Base-by-base conservation (phyloP, 495 filamentous ascomycete genomes). In the Neurospora sp. region DNA sequence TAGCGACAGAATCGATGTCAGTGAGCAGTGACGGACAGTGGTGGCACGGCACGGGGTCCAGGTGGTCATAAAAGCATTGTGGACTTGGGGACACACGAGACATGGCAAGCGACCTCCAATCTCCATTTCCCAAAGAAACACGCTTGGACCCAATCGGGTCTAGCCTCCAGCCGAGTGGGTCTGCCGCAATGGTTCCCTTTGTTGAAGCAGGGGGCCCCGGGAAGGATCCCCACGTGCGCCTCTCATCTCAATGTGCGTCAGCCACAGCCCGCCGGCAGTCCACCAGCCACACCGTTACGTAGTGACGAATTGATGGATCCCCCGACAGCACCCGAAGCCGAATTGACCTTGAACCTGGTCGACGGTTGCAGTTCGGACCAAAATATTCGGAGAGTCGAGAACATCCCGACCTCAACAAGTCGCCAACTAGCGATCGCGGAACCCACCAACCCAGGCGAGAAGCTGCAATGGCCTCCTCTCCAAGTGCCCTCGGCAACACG, bases 401-500 rank as follows among this genome's bases (percentile, higher is more conserved):
- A 62, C 54, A 62, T 31, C 54, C 20, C 20, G 23, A 27, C 48
- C 48, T 62, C 54, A 31, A 62, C 54, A 62, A 62, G 54, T 62
- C 12, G 20, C 54, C 54, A 62, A 62, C 54, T 12, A 3, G 48
- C 31, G 48, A 59, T 59, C 12, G 48, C 46, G 48, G 48, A 27
- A 16, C 48, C 23, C 48, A 31, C 23, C 48, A 27, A 62, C 54
- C 23, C 54, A 62, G 23, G 54, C 54, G 54, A 62, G 54, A 46
- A 73, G 38, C 70, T 72, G 38, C 72, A 71, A 78, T 78, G 77
- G 71, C 77, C 71, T 70, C 39, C 39, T 72, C 75, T 69, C 44
- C 72, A 44, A 69, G 71, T 69, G 54, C 74, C 6, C 73, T 59
- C 73, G 73, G 70, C 73, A 74, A 73, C 72, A 72, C 72, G 70